Evolutionary conservation across 805 yeast genomes (phyloP).

Genomic region (Starmera pachycereana): DNA sequence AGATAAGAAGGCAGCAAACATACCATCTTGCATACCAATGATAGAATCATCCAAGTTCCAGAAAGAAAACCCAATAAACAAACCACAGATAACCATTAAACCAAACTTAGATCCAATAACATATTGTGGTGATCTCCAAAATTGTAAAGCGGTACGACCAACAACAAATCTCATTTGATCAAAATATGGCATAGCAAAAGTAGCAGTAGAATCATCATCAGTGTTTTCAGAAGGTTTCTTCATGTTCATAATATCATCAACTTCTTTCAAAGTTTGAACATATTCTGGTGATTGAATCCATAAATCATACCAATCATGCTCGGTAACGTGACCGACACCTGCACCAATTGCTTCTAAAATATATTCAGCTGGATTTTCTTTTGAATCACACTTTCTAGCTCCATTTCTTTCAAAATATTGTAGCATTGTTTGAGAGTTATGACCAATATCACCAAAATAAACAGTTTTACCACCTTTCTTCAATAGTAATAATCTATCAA

Average conservation of each 20-base stretch:
- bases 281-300: constrained; percentile 41
- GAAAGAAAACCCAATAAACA: constrained; percentile 70
- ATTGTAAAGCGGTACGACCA: constrained; percentile 31
- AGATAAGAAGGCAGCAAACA: constrained; percentile 53
- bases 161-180: constrained; percentile 33
- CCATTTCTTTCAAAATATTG: constrained; percentile 44
- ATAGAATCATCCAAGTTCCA: constrained; percentile 44
- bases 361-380: constrained; percentile 70
- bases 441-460: constrained; percentile 66
- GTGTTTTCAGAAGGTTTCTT: background rate
- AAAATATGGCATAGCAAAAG: constrained; percentile 30
- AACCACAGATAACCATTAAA: constrained; percentile 41
- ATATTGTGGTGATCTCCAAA: constrained; percentile 55
- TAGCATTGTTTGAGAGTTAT: constrained; percentile 35
- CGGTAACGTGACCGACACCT: constrained; percentile 54
- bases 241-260: constrained; percentile 19
- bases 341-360: constrained; percentile 67
- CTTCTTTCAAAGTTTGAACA: constrained; percentile 19
- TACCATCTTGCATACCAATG: constrained; percentile 49
- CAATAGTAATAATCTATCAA: constrained; percentile 49
- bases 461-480: constrained; percentile 64
- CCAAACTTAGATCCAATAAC: constrained; percentile 45
- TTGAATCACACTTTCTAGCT: constrained; percentile 43
- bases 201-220: constrained; percentile 4
- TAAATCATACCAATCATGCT: constrained; percentile 48